Percentiles rank a stretch among this genome's conserved stretches.
These are phyloP conservation scores for Ophiostoma ips DNA, from an alignment of 2,329 filamentous ascomycete species.

Conservation along the genomic window DNA sequence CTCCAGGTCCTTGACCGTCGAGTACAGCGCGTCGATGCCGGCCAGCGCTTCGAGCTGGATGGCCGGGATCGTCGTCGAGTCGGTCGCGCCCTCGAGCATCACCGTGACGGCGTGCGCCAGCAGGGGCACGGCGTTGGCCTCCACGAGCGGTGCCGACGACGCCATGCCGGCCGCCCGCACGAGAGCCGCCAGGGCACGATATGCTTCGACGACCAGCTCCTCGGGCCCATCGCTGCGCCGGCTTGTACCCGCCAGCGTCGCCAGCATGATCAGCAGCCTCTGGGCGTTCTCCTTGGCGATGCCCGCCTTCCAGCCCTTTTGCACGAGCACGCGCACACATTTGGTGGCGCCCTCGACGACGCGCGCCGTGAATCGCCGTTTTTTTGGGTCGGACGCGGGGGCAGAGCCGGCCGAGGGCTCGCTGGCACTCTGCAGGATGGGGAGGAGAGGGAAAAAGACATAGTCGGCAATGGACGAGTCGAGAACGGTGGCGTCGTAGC, in stretches of 20 bases:
- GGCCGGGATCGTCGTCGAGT: constrained; percentile 45
- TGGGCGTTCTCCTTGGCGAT: constrained; percentile 32
- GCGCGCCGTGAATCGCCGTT: constrained; percentile 32
- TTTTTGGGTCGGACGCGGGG: neutral
- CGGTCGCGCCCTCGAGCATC: constrained; percentile 57
- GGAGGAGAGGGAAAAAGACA: constrained; percentile 82
- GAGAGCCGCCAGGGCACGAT: constrained; percentile 54
- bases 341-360: constrained; percentile 64
- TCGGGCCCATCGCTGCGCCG: constrained; percentile 45
- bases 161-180: constrained; percentile 39
- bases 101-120: constrained; percentile 73
- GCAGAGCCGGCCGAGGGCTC: neutral
- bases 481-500: constrained; percentile 35
- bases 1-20: constrained; percentile 54
- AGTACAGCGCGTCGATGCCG: constrained; percentile 48
- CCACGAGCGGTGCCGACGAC: constrained; percentile 29
- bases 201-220: constrained; percentile 60
- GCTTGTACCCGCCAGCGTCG: constrained; percentile 15
- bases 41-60: constrained; percentile 58
- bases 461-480: constrained; percentile 85
- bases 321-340: constrained; percentile 60
- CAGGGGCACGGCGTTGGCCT: constrained; percentile 53
- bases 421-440: constrained; percentile 57
- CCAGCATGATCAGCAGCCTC: neutral
- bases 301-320: constrained; percentile 62